Base-by-base conservation (phyloP, 2,329 filamentous ascomycete species). In the Exophiala lecanii-corni region DNA sequence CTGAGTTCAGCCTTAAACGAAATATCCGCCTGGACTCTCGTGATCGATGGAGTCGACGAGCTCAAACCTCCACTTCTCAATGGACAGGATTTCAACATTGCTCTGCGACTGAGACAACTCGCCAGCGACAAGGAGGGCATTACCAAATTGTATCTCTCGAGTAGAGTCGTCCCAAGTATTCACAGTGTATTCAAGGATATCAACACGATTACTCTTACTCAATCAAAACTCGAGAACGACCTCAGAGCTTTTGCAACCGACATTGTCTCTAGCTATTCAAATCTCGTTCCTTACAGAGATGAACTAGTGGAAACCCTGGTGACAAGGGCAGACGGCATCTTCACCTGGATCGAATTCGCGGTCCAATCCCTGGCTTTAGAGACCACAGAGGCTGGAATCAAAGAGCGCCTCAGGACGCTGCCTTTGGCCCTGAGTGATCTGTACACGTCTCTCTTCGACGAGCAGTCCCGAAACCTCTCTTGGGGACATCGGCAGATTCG, bases 1-100 rank as follows among this genome's bases (percentile, higher is more conserved):
- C 35, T 18, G 18, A 34, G 7, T 18, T 19, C 18, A 34, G 33
- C 26, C 19, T 34, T 36, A 17, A 9, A 18, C n/a, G 21, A 13
- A 28, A 30, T 20, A 20, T 28, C 9, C 12, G 19, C 10, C 13
- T 32, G 19, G 10, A 23, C 20, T 12, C 31, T 42, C 4, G n/a
- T 42, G 7, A 16, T 42, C n/a, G 39, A 42, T 33, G 39, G 39
- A 6, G 7, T 42, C 4, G 39, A 42, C 21, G 19, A 25, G 20
- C 4, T 42, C n/a, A 12, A n/a, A 3, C 12, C 39, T 25, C 17
- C 17, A 13, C 17, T 20, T 4, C 39, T 42, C 5, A 15, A 4
- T n/a, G 30, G 9, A 5, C 21, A 42, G 5, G 17, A 31, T 18
- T 39, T 39, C 19, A 30, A 39, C 19, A 23, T 35, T 17, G 21